A percentile compares a stretch with the other conserved stretches of the same genome.
Conservation (phyloP, 2,329 filamentous ascomycete genomes). For the Alternaria panax region DNA sequence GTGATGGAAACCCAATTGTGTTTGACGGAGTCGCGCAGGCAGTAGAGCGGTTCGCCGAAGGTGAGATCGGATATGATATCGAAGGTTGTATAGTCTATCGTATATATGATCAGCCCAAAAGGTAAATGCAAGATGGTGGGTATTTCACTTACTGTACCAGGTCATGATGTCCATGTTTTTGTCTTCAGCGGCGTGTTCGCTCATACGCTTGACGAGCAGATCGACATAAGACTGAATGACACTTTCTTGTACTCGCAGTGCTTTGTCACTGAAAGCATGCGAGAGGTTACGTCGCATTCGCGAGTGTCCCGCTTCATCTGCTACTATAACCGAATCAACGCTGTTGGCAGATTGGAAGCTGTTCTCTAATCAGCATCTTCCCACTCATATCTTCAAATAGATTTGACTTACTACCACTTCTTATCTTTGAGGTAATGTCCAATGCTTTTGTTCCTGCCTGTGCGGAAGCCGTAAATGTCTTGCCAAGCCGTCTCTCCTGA, state of each 20-base stretch:
- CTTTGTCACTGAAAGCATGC: slow-evolving; percentile 54
- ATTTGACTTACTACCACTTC: slow-evolving; percentile 38
- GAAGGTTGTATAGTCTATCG: slow-evolving; percentile 6
- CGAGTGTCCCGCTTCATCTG: slow-evolving; percentile 42
- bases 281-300: slow-evolving; percentile 49
- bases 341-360: slow-evolving; percentile 39
- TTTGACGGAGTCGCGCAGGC: slow-evolving; percentile 36
- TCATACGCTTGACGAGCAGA: slow-evolving; percentile 48
- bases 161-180: slow-evolving; percentile 33
- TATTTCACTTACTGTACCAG: slow-evolving; percentile 33
- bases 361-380: neutral
- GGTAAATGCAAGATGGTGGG: slow-evolving; percentile 11
- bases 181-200: slow-evolving; percentile 24
- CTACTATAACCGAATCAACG: slow-evolving; percentile 34
- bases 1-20: slow-evolving; percentile 42
- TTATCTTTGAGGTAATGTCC: slow-evolving; percentile 48
- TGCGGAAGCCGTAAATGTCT: slow-evolving; percentile 54
- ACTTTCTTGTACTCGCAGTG: slow-evolving; percentile 51
- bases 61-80: slow-evolving; percentile 44
- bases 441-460: slow-evolving; percentile 46
- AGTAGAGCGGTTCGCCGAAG: slow-evolving; percentile 44
- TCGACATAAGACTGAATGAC: slow-evolving; percentile 52
- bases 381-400: neutral
- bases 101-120: neutral
- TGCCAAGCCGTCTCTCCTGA: slow-evolving; percentile 53